Evolutionary conservation across 495 filamentous ascomycete species (phyloP).

Genomic region (Astrothelium subdiscretum): DNA sequence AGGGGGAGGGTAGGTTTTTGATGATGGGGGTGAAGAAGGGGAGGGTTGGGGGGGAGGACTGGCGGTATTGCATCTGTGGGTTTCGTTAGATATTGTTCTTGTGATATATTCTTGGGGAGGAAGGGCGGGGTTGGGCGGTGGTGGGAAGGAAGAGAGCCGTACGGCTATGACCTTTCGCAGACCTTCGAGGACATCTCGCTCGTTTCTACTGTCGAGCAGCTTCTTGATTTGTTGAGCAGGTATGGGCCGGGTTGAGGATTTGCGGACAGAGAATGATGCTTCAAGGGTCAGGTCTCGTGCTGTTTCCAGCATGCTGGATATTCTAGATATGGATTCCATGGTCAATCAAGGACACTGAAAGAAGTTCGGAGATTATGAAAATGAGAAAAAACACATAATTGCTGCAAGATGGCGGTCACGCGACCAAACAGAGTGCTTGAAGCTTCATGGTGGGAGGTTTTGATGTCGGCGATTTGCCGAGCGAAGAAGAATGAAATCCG

Average conservation of each 20-base stretch:
- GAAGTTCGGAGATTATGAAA: background rate
- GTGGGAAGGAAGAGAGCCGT: conserved; percentile 25
- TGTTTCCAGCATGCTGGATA: conserved; percentile 88
- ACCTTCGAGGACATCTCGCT: conserved; percentile 85
- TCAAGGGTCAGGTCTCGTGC: conserved; percentile 94
- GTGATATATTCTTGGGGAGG: too few species aligned
- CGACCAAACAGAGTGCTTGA: background rate
- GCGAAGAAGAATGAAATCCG: too few species aligned
- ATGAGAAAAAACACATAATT: background rate
- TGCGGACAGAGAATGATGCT: conserved; percentile 54
- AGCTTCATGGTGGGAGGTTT: background rate
- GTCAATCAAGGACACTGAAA: background rate
- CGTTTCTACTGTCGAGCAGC: conserved; percentile 85
- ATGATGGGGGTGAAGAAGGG: conserved; percentile 88
- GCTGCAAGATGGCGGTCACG: background rate
- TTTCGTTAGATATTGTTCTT: conserved; percentile 20
- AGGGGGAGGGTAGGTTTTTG: conserved; percentile 88
- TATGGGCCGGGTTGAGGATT: conserved; percentile 36
- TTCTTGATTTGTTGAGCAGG: conserved; percentile 69
- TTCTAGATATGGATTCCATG: conserved; percentile 95
- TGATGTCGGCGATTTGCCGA: background rate
- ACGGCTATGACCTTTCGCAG: conserved; percentile 82
- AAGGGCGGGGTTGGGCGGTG: background rate
- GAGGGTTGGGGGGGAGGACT: conserved; percentile 50
- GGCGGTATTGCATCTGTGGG: conserved; percentile 73